Conservation (phyloP, 768 basidiomycete species). For the Tylopilus felleus region DNA sequence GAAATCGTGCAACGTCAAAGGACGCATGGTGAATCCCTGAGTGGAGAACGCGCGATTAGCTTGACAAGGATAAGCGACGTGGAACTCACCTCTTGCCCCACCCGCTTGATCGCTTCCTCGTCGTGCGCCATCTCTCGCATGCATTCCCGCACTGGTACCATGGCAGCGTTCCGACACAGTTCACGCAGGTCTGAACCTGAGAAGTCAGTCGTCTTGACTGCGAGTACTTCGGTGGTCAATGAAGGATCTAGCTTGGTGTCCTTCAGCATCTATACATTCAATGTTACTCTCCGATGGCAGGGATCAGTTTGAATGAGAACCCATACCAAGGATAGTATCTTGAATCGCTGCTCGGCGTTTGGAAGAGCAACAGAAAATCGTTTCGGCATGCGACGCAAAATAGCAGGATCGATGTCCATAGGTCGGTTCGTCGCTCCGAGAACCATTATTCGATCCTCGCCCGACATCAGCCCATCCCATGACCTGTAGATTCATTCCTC, state of each 20-base stretch:
- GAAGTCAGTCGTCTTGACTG: slow-evolving; percentile 63
- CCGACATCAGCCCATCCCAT: slow-evolving; percentile 92
- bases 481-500: slow-evolving; percentile 47
- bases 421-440: slow-evolving; percentile 96
- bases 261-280: slow-evolving; percentile 66
- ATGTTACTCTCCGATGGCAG: not conserved
- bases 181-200: slow-evolving; percentile 93
- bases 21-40: slow-evolving; percentile 77
- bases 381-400: slow-evolving; percentile 96
- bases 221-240: slow-evolving; percentile 63
- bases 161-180: slow-evolving; percentile 89
- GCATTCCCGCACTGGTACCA: slow-evolving; percentile 86
- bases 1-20: slow-evolving; percentile 71
- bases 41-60: not conserved
- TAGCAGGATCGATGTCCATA: slow-evolving; percentile 84
- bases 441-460: slow-evolving; percentile 78
- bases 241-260: slow-evolving; percentile 63
- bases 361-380: slow-evolving; percentile 87
- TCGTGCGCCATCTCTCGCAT: slow-evolving; percentile 53
- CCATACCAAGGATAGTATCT: slow-evolving; percentile 77
- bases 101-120: slow-evolving; percentile 46
- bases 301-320: not conserved
- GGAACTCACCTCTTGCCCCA: slow-evolving; percentile 39
- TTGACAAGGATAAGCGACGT: not conserved
- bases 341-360: slow-evolving; percentile 69